A percentile compares a stretch with the other conserved stretches of the same genome.
Conservation (phyloP, 345 rosid species). For the Cardamine resedifolia region DNA sequence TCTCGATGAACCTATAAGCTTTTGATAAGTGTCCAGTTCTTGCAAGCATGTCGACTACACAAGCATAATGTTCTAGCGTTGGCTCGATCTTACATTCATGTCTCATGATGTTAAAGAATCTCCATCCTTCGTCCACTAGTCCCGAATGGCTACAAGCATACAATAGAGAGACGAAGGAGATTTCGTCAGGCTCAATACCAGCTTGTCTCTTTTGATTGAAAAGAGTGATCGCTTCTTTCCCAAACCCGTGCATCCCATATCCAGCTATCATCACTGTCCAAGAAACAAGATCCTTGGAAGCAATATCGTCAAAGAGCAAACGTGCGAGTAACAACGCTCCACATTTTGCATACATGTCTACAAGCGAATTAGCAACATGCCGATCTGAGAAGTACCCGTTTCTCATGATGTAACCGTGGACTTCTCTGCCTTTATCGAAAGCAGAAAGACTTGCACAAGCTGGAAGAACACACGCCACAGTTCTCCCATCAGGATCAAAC, state of each 20-base stretch:
- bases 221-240: conserved; percentile 58
- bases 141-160: conserved; percentile 81
- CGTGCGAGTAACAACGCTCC: conserved; percentile 57
- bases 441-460: conserved; percentile 75
- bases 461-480: conserved; percentile 66
- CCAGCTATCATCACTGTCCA: conserved; percentile 88
- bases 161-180: conserved; percentile 62
- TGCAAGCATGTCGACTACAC: conserved; percentile 72
- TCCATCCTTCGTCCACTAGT: conserved; percentile 70
- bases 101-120: conserved; percentile 62
- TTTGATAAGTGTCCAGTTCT: conserved; percentile 50
- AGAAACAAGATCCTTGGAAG: conserved; percentile 60
- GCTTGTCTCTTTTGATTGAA: conserved; percentile 51
- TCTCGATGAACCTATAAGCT: conserved; percentile 56
- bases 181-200: conserved; percentile 56
- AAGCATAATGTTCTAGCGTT: conserved; percentile 64
- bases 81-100: conserved; percentile 64
- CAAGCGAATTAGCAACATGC: conserved; percentile 63
- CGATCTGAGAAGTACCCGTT: conserved; percentile 46
- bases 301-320: conserved; percentile 54
- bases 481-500: conserved; percentile 50
- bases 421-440: conserved; percentile 64
- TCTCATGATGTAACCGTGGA: conserved; percentile 59
- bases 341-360: conserved; percentile 70
- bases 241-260: conserved; percentile 81